These are phyloP conservation scores for Cladobotryum protrusum DNA, from an alignment of 2,329 filamentous ascomycete species.

Conservation along the genomic window DNA sequence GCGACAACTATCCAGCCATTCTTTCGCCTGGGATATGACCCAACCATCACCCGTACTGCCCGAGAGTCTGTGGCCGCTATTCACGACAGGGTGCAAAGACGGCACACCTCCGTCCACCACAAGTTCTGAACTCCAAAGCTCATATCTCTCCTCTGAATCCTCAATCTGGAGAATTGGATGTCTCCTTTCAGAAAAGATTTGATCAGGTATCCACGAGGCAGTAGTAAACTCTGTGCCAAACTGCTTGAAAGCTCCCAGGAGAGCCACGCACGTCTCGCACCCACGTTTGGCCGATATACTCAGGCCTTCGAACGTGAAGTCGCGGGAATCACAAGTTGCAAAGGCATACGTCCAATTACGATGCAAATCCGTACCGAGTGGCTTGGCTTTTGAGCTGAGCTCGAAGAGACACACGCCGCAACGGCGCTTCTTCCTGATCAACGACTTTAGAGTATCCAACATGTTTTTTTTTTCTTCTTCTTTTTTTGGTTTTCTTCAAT, in stretches of 20 bases:
- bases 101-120: background rate
- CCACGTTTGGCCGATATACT: conserved; percentile 1
- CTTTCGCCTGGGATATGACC: background rate
- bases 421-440: background rate
- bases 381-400: conserved; percentile 2
- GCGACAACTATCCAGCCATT: conserved; percentile 4
- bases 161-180: background rate
- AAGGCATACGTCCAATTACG: conserved; percentile 1
- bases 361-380: background rate
- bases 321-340: conserved; percentile 1
- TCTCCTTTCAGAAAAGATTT: background rate
- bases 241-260: background rate
- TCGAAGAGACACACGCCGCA: conserved; percentile 10
- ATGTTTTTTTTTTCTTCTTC: background rate
- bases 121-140: conserved; percentile 1
- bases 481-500: no score
- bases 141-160: background rate
- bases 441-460: conserved; percentile 2
- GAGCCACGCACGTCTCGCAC: conserved; percentile 4
- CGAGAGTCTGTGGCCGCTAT: background rate
- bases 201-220: background rate
- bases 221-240: background rate
- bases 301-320: conserved; percentile 3
- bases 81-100: background rate
- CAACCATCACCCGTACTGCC: background rate